Base-by-base conservation (phyloP, 257 asterid genomes). In the Paraleonurus japonicus region DNA sequence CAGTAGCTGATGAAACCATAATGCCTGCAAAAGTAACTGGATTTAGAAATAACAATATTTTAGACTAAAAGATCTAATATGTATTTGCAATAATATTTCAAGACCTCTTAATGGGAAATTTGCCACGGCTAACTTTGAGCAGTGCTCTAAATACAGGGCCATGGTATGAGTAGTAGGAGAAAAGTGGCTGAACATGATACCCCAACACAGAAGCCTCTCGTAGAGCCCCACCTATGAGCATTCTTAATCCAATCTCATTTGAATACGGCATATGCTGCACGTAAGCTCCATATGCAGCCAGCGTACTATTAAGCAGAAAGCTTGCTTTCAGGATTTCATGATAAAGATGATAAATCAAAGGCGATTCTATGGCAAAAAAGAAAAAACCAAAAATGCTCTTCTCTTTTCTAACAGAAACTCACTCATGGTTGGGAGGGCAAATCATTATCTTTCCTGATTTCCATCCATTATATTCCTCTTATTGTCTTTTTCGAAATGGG, bases 201-300 rank as follows among this genome's bases (percentile, higher is more conserved):
- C 97, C 96, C 78, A 91, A 76, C 24, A 88, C 88, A 28, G 91
- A 81, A 74, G 99, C 99, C 83, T 91, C 98, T 77, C 99, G 73
- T 26, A 89, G 77, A 28, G 95, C 99, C 23, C 99, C 98, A 19
- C 97, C 99, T 62, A 94, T 86, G 58, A 94, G 93, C 95, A 91
- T 94, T 67, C 99, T 78, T 54, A 94, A 77, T 69, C 99, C 99
- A 65, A 94, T 39, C 88, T 94, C 99, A 59, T 94, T 94, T 2
- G 93, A 81, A 61, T 82, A 94, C 10, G 99, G 97, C 90, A 92
- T 83, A 24, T 84, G 97, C 79, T 72, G 76, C 61, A 94, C 81
- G 69, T 89, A 94, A 10, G 99, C 91, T 80, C 97, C 97, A 74
- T 91, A 94, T 63, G 99, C 99, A 79, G 96, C 93, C 76, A 94